Base-by-base conservation (phyloP, 345 rosid genomes). In the Balakata baccata region DNA sequence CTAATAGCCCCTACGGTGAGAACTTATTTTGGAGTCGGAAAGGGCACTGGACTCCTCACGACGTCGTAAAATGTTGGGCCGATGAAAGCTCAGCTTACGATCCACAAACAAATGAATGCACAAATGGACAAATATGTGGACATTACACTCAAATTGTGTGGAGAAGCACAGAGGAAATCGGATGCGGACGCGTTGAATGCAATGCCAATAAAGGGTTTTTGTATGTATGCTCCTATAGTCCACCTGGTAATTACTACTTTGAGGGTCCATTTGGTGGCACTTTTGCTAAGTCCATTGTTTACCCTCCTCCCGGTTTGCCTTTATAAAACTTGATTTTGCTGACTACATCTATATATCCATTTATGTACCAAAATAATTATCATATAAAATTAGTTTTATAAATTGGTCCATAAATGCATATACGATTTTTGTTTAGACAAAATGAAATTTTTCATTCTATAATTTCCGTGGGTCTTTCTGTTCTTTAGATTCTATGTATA, bases 111-210 rank as follows among this genome's bases (percentile, higher is more conserved):
- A 81, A 85, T 73, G 54, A 79, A 59, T 89, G 91, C 54, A 13
- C 59, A 52, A 62, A 3, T 43, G 63, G 11, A 12, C 60, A 0
- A 41, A 66, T 81, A 66, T 89, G 91, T 49, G 89, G 91, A 7
- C 93, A 87, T 67, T 89, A 80, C 49, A 89, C 91, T 4, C 93
- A 89, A 81, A 64, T 89, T 52, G 80, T 89, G 34, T 89, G 89
- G 91, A 79, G 79, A 11, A 58, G 78, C 11, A 66, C 78, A 0
- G 61, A 68, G 45, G 39, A 51, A 11, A 9, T 89, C 5, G 91
- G 93, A 3, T 89, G 90, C 41, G 85, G 77, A 11, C 67, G 76
- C 5, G 79, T 70, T 10, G 20, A 64, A 11, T 87, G 90, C 58
- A 9, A 25, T 11, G 13, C 25, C 7, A 11, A 22, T 1, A 62